phyloP scores from a whole-genome alignment of 164 flowering plant species.

The Tinospora cordifolia region DNA sequence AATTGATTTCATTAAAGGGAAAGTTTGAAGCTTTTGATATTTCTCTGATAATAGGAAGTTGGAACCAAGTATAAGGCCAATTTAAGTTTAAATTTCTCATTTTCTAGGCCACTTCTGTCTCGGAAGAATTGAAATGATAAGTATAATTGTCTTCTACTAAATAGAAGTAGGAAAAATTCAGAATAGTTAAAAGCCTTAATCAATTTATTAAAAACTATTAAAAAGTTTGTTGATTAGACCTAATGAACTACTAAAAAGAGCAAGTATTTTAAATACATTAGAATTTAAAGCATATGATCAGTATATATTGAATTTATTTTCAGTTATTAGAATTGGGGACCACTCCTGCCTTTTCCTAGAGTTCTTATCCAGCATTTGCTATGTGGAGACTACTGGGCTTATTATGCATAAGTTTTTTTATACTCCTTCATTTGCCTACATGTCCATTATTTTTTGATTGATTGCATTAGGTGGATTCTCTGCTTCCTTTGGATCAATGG shows the following conservation, averaged over 20 bases:
- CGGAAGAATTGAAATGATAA: too few relatives aligned
- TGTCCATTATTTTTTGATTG: background rate
- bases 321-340: background rate
- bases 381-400: too few relatives aligned
- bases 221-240: background rate
- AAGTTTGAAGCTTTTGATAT: background rate
- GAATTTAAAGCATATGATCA: background rate
- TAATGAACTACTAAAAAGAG: background rate
- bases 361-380: background rate
- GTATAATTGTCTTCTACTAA: too few relatives aligned
- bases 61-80: background rate
- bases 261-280: background rate
- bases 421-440: background rate
- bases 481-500: background rate
- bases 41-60: background rate
- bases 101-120: background rate
- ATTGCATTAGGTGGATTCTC: background rate
- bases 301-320: background rate
- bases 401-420: background rate
- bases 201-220: background rate
- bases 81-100: background rate
- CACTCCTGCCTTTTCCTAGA: background rate
- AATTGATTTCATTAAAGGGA: background rate
- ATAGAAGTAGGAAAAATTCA: background rate
- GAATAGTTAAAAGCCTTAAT: background rate